Base-by-base conservation (phyloP, 75 land plant genomes). In the Cunninghamia lanceolata region DNA sequence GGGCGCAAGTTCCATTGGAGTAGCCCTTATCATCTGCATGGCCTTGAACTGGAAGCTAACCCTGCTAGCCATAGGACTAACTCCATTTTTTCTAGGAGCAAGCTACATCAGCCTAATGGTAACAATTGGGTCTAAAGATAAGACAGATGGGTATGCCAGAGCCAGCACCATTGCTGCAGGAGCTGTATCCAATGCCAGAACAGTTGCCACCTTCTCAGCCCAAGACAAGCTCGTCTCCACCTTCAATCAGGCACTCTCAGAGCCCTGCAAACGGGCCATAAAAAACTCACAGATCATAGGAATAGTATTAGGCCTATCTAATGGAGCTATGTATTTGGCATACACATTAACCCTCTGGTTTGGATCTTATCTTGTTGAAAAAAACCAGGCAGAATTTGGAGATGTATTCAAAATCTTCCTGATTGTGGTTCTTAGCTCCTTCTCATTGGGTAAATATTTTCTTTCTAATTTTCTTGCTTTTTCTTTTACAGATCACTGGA, bases 111-210 rank as follows among this genome's bases (percentile, higher is more conserved):
- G 86, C 80, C 70, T 90, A 87, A 86, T 92, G 73, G 83, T 89
- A 71, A 90, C 87, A 47, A 19, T 92, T 36, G 91, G 92, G 32
- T 86, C 91, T 28, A 90, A 82, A 40, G 36, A 90, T 2, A 90
- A 90, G 82, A 86, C 87, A 78, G 82, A 45, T 82, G 86, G 92
- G 17, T 93, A 93, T 81, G 90, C 90, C 53, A 84, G 38, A 47
- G 96, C 96, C 52, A 91, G 94, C 86, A 94, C 77, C 38, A 87
- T 94, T 73, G 94, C 96, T 39, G 88, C 90, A 19, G 93, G 91
- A 5, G 94, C 94, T 4, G 91, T 93, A 7, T 86, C 90, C 10
- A 90, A 90, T 81, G 85, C 91, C 35, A 63, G 95, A n/a, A 94
- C 93, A 39, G 92, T 94, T 7, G 86, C 91, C 30, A 83, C 95